Percentiles rank a stretch among this genome's conserved stretches.
phyloP scores from a whole-genome alignment of 2,329 filamentous ascomycete species.

The Chaetomiaceae sp. region DNA sequence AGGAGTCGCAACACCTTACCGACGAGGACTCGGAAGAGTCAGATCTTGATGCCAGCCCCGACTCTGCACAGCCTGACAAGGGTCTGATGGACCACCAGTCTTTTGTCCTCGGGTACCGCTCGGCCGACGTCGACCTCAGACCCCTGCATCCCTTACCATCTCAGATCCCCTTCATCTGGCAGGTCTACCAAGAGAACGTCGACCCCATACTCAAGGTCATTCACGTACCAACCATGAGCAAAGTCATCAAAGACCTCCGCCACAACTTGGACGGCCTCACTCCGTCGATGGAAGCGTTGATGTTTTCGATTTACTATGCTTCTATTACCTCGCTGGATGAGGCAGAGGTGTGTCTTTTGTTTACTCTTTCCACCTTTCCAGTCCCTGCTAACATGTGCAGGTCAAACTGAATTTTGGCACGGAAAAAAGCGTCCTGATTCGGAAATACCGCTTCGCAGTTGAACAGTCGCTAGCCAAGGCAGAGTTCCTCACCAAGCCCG shows the following conservation, averaged over 20 bases:
- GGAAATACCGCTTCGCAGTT: constrained; percentile 49
- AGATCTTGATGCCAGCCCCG: constrained; percentile 54
- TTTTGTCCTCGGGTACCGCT: constrained; percentile 70
- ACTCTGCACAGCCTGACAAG: constrained; percentile 37
- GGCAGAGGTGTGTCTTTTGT: constrained; percentile 45
- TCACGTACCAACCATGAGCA: constrained; percentile 63
- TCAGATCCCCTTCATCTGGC: constrained; percentile 65
- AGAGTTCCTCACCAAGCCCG: constrained; percentile 56
- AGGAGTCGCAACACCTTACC: constrained; percentile 46
- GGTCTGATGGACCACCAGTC: constrained; percentile 56
- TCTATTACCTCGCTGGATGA: constrained; percentile 57
- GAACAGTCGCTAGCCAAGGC: constrained; percentile 59
- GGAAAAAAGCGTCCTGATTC: constrained; percentile 43
- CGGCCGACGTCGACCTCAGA: constrained; percentile 62
- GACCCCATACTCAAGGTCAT: constrained; percentile 68
- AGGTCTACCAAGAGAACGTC: constrained; percentile 67
- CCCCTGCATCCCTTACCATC: constrained; percentile 61
- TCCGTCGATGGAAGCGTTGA: constrained; percentile 54
- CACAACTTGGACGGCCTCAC: constrained; percentile 55
- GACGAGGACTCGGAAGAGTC: constrained; percentile 56
- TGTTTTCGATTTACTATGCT: constrained; percentile 59
- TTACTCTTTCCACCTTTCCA: background rate
- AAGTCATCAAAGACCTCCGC: constrained; percentile 56
- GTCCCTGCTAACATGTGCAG: constrained; percentile 28
- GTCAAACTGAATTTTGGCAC: constrained; percentile 49